Percentiles rank a stretch among this genome's conserved stretches.
These are phyloP conservation scores for Inga oerstediana DNA, from an alignment of 306 rosid species.

Conservation along the genomic window DNA sequence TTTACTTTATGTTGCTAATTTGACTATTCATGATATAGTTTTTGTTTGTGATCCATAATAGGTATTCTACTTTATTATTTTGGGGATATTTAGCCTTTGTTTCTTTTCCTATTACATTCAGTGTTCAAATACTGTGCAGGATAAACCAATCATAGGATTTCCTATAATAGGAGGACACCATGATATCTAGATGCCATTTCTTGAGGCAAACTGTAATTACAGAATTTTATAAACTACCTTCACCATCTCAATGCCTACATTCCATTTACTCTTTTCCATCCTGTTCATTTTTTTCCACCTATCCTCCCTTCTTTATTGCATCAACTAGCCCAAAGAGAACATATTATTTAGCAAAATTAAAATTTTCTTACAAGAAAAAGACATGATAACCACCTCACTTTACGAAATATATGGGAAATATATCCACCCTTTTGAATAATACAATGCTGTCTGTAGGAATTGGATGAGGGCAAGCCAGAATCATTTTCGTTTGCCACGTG, in stretches of 20 bases:
- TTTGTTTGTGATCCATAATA: too few species aligned
- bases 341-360: too few species aligned
- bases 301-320: conserved; percentile 22
- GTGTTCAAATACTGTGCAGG: conserved; percentile 1
- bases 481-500: too few species aligned
- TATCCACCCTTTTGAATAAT: too few species aligned
- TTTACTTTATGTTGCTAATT: conserved; percentile 15
- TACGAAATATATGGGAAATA: too few species aligned
- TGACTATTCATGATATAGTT: not conserved
- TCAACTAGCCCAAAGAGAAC: too few species aligned
- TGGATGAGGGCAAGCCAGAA: too few species aligned
- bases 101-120: conserved; percentile 22
- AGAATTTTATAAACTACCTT: conserved; percentile 1
- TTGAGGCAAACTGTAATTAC: not conserved
- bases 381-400: too few species aligned
- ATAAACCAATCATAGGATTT: not conserved
- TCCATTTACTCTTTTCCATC: not conserved
- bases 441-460: too few species aligned
- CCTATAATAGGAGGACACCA: conserved; percentile 22
- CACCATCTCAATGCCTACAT: not conserved
- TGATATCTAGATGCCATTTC: not conserved
- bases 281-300: not conserved
- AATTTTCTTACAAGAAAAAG: too few species aligned
- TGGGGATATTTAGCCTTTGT: too few species aligned
- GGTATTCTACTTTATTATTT: too few species aligned